Conservation (phyloP, 768 basidiomycete species). For the Tubosaeta sp. region DNA sequence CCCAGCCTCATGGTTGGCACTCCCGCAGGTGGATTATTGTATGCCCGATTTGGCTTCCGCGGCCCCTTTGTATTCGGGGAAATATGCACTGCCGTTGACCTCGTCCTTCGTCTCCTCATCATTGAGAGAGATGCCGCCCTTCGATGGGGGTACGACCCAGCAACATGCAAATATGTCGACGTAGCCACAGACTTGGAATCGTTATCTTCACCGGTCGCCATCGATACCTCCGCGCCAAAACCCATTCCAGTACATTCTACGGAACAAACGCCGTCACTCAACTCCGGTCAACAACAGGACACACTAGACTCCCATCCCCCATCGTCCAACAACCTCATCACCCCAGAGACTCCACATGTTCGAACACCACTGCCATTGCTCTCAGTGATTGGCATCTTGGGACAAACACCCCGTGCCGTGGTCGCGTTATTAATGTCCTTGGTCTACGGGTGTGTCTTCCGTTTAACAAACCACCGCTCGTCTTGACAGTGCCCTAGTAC, state of each 20-base stretch:
- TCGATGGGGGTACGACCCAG: slow-evolving; percentile 44
- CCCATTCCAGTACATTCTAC: neutral
- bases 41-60: slow-evolving; percentile 51
- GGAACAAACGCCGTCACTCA: neutral
- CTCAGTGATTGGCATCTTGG: slow-evolving; percentile 39
- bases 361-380: slow-evolving; percentile 35
- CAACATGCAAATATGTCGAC: slow-evolving; percentile 12
- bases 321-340: neutral
- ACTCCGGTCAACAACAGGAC: neutral
- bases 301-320: neutral
- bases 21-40: slow-evolving; percentile 54
- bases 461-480: neutral
- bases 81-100: slow-evolving; percentile 43
- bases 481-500: slow-evolving; percentile 32
- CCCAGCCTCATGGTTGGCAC: slow-evolving; percentile 47
- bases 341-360: slow-evolving; percentile 10
- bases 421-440: slow-evolving; percentile 43
- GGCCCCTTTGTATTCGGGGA: slow-evolving; percentile 57
- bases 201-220: neutral
- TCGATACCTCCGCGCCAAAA: neutral
- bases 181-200: slow-evolving; percentile 6
- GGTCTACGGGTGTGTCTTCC: slow-evolving; percentile 48
- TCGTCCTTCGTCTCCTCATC: slow-evolving; percentile 50
- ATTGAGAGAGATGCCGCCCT: slow-evolving; percentile 53
- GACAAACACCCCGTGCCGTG: slow-evolving; percentile 46